Evolutionary conservation across 163 green algal species (phyloP).

Genomic region (Smithsoniella earleae): DNA sequence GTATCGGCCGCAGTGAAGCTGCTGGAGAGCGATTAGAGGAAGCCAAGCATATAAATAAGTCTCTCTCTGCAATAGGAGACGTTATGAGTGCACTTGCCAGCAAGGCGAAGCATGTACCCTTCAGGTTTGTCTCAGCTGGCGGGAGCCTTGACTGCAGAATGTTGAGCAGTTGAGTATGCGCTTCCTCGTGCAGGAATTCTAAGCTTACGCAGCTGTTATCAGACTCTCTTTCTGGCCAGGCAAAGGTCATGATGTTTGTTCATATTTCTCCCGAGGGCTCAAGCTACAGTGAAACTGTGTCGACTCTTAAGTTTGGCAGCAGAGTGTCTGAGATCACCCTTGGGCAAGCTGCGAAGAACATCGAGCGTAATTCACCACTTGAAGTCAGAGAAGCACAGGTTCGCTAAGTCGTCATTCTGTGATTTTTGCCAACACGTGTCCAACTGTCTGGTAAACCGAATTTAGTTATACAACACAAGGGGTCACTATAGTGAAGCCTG

Average conservation of each 20-base stretch:
- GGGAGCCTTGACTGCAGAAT: too few relatives aligned
- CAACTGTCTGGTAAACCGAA: too few relatives aligned
- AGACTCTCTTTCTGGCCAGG: conserved; percentile 70
- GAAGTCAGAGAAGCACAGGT: conserved; percentile 24
- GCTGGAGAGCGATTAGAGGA: conserved; percentile 73
- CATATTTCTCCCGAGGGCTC: conserved; percentile 71
- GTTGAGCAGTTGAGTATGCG: not conserved
- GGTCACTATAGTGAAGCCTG: too few relatives aligned
- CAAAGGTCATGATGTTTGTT: conserved; percentile 91
- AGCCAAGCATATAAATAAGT: conserved; percentile 86
- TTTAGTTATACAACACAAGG: too few relatives aligned
- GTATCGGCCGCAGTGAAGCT: conserved; percentile 52
- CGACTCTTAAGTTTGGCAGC: conserved; percentile 75
- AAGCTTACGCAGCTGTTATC: conserved; percentile 71
- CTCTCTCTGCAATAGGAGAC: conserved; percentile 64
- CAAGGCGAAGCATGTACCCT: conserved; percentile 37
- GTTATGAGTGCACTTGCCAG: conserved; percentile 64
- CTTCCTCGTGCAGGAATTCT: conserved; percentile 34
- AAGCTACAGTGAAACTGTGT: conserved; percentile 61
- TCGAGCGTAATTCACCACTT: conserved; percentile 11
- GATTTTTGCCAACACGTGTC: too few relatives aligned
- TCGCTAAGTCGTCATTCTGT: too few relatives aligned
- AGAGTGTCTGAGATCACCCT: conserved; percentile 77
- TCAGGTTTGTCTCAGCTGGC: conserved; percentile 31
- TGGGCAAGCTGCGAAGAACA: conserved; percentile 45